phyloP scores from a whole-genome alignment of 257 asterid species.

The Leonotis leonurus region DNA sequence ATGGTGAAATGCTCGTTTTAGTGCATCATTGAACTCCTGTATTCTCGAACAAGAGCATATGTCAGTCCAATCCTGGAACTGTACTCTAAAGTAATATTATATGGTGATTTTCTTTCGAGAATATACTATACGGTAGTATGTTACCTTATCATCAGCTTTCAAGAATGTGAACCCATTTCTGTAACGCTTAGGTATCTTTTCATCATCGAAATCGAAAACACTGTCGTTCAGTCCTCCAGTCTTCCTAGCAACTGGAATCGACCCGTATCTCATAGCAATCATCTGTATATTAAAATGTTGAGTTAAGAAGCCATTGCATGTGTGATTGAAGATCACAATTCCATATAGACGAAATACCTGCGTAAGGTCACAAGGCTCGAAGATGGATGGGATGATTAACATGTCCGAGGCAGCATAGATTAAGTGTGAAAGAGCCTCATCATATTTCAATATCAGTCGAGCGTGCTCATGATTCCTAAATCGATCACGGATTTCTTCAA shows the following conservation, averaged over 20 bases:
- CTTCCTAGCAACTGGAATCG: conserved; percentile 82
- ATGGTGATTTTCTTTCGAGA: no score
- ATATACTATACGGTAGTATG: no score
- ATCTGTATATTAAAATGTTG: conserved; percentile 39
- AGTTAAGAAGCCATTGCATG: conserved; percentile 3
- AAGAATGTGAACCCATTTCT: conserved; percentile 86
- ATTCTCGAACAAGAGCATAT: neutral
- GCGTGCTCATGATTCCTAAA: conserved; percentile 63
- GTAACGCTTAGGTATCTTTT: conserved; percentile 57
- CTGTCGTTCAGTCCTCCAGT: conserved; percentile 98
- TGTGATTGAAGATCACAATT: neutral
- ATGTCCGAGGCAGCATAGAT: conserved; percentile 94
- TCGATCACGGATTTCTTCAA: conserved; percentile 65
- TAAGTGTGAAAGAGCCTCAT: conserved; percentile 76
- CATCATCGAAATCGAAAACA: conserved; percentile 84
- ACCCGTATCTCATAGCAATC: conserved; percentile 98
- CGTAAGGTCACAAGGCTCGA: conserved; percentile 98
- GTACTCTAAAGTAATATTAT: neutral
- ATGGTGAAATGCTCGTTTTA: conserved; percentile 68
- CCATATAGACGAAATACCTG: conserved; percentile 49
- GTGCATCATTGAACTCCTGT: conserved; percentile 62
- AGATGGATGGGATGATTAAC: conserved; percentile 88
- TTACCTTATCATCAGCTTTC: conserved; percentile 78
- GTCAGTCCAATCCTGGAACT: neutral
- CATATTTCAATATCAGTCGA: conserved; percentile 75